Percentiles rank a stretch among this genome's conserved stretches.
Evolutionary conservation across 2,329 filamentous ascomycete genomes (phyloP).

Genomic region (Harringtonia aguacate): DNA sequence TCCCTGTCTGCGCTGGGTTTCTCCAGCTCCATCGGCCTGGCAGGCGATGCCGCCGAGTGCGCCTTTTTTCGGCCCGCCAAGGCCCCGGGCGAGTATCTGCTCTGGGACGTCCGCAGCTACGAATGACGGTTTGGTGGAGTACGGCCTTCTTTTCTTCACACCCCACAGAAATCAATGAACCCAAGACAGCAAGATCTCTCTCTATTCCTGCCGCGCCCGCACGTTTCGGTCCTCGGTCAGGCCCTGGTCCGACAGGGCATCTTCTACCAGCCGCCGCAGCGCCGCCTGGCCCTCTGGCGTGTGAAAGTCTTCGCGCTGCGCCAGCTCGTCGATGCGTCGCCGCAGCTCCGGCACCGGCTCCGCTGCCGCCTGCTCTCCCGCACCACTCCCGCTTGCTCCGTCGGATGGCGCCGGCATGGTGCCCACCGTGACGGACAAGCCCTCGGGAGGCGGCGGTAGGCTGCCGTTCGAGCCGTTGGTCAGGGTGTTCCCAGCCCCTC

Average conservation of each 20-base stretch:
- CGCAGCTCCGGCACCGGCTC: conserved; percentile 62
- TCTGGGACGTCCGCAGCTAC: conserved; percentile 46
- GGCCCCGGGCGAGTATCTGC: conserved; percentile 40
- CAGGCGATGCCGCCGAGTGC: conserved; percentile 35
- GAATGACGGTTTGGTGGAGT: conserved; percentile 17
- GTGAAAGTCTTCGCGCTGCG: conserved; percentile 72
- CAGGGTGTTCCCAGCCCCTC: conserved; percentile 13
- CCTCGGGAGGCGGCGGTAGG: conserved; percentile 59
- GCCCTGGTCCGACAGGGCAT: conserved; percentile 62
- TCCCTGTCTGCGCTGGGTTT: conserved; percentile 42
- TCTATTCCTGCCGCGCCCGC: conserved; percentile 48
- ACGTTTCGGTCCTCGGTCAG: conserved; percentile 55
- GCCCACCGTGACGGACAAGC: conserved; percentile 67
- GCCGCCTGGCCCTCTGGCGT: conserved; percentile 70
- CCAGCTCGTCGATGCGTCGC: conserved; percentile 79
- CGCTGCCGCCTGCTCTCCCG: conserved; percentile 40
- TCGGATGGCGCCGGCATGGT: conserved; percentile 46
- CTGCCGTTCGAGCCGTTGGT: conserved; percentile 14
- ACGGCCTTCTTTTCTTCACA: too few species aligned
- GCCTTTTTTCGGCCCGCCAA: conserved; percentile 42
- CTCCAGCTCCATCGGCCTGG: conserved; percentile 30
- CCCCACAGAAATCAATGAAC: background rate
- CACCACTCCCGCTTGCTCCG: background rate
- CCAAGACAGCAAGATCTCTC: background rate
- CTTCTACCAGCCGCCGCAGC: conserved; percentile 66